A percentile compares a stretch with the other conserved stretches of the same genome.
These are phyloP conservation scores for Porphyrellus sp. DNA, from an alignment of 1,284 basidiomycete species.

Conservation along the genomic window DNA sequence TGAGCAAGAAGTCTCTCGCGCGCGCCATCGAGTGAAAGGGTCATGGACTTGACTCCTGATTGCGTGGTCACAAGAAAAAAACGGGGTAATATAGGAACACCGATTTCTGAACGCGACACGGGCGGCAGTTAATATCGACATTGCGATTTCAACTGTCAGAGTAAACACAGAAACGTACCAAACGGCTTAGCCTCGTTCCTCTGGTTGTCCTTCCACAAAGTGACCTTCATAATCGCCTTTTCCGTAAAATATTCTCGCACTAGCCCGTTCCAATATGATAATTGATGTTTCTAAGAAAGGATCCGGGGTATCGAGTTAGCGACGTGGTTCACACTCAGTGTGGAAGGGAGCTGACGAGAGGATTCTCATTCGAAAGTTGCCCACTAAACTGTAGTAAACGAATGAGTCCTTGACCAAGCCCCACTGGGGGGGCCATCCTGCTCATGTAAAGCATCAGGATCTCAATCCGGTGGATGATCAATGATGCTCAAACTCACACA, in stretches of 20 bases:
- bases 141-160: conserved; percentile 1
- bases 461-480: neutral
- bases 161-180: conserved; percentile 45
- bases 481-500: conserved; percentile 29
- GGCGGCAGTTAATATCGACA: conserved; percentile 15
- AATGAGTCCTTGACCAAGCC: conserved; percentile 56
- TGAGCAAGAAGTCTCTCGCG: conserved; percentile 53
- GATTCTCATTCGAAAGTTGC: conserved; percentile 50
- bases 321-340: neutral
- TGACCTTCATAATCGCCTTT: conserved; percentile 66
- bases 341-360: conserved; percentile 39
- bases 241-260: conserved; percentile 65
- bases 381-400: conserved; percentile 67
- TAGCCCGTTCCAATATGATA: conserved; percentile 61
- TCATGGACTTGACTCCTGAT: conserved; percentile 77
- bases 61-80: conserved; percentile 79
- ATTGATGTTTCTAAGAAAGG: conserved; percentile 49
- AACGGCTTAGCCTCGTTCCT: conserved; percentile 74
- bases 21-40: conserved; percentile 65
- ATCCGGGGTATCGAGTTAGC: conserved; percentile 6
- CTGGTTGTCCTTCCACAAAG: conserved; percentile 77
- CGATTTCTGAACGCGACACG: conserved; percentile 53
- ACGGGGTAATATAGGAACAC: conserved; percentile 70
- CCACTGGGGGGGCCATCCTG: conserved; percentile 36
- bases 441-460: conserved; percentile 19